Base-by-base conservation (phyloP, 352 stramenopile genomes). In the Phytophthora citrophthora region DNA sequence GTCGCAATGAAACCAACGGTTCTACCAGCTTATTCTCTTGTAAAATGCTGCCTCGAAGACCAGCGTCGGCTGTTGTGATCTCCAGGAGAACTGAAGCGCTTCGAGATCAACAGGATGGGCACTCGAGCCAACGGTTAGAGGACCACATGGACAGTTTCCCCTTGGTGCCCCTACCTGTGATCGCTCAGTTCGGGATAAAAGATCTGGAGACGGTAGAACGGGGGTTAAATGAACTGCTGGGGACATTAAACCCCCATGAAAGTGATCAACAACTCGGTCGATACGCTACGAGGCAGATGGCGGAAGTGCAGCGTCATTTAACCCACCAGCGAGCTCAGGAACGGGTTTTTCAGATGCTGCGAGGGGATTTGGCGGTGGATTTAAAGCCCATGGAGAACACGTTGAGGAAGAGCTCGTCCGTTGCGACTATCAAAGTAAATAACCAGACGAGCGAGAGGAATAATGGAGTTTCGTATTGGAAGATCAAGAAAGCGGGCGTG, bases 101-200 rank as follows among this genome's bases (percentile, higher is more conserved):
- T 29, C n/a, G 26, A 45, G 46, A 49, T 24, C 58, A 68, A 34
- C 57, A 63, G 27, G 38, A 63, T 26, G 41, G 9, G 36, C 47
- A 70, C 18, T 23, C 56, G n/a, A n/a, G n/a, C n/a, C n/a, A n/a
- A 44, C 76, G 61, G 31, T 54, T 90, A 5, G 29, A 39, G 1
- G 79, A 85, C 15, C 72, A 84, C 60, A 86, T 84, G 71, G 83
- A 89, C 38, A 87, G 77, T 70, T 91, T 90, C 36, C 81, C 83
- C 5, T 65, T 91, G 26, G 71, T 91, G 20, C 83, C 81, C 26
- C 44, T 93, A 18, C 50, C 65, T 4, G 59, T 89, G 15, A 90
- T 93, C 26, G 64, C 81, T 29, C 72, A 69, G n/a, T 46, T 93
- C 7, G 20, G 31, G 1, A 64, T 81, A 23, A 23, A 24, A 11